Evolutionary conservation across 73 alveolate genomes (phyloP), one percentile per base, ranked within the genome.

Genomic region (Loxodes magnus): DNA sequence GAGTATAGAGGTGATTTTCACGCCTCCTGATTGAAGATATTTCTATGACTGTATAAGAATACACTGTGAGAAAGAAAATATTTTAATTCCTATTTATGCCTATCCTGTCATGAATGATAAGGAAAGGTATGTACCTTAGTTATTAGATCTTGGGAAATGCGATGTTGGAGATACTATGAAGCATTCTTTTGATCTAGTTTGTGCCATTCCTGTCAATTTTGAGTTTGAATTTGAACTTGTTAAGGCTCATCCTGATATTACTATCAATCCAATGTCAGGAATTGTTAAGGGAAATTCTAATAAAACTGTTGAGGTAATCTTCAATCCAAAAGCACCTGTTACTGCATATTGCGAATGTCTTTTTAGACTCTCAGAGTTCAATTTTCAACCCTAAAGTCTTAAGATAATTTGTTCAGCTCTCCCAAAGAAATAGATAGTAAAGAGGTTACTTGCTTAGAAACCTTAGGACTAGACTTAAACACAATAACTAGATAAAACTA

Each of bases 11-110:
- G 81, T 87, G 30, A 69, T 54, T 43, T 87, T 87, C 65, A 87
- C 93, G 3, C 97, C 97, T 14, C 79, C 77, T 27, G 87, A 82
- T 61, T 87, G 86, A 77, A 76, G 82, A 52, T 87, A 87, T 77
- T 87, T 76, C 69, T 82, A 83, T 27, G 97, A 87, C 75, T 66
- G 84, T 58, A 68, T 87, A 41, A 58, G 97, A 42, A 73, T 87
- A 26, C 85, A 81, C 60, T 71, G 92, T 48, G 90, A 82, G 33
- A 94, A 92, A 3, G 88, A 74, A 44, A 81, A 81, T 63, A 77
- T 87, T 0, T 61, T 81, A 26, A 67, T 87, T 30, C 97, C 97
- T 19, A 82, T 87, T 37, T 95, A 88, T 56, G 95, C 95, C 28
- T 88, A 64, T 58, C 97, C 97, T 17, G 90, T 71, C 43, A 83